A percentile compares a stretch with the other conserved stretches of the same genome.
Evolutionary conservation across 306 rosid genomes (phyloP).

Genomic region (Inga leiocalycina): DNA sequence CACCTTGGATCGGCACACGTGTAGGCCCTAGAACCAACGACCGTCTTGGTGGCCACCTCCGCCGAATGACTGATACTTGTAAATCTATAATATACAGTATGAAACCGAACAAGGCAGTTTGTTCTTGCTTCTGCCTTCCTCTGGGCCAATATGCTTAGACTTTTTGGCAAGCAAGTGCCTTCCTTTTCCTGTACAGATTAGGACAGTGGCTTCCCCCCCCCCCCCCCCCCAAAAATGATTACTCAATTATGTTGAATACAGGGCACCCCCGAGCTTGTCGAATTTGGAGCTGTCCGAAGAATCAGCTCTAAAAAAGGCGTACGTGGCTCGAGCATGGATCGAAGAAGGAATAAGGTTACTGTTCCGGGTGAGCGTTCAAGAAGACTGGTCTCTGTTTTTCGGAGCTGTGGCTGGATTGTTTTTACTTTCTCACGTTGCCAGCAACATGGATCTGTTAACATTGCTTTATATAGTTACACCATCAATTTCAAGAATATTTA

Average conservation of each 20-base stretch:
- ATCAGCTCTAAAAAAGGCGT: slow-evolving; percentile 34
- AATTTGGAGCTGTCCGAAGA: slow-evolving; percentile 45
- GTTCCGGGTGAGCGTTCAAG: slow-evolving; percentile 42
- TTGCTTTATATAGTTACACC: slow-evolving; percentile 40
- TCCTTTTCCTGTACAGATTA: not conserved
- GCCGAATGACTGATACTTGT: not conserved
- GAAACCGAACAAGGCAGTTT: not conserved
- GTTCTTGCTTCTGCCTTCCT: slow-evolving; percentile 51
- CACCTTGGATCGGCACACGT: slow-evolving; percentile 38
- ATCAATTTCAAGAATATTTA: not conserved
- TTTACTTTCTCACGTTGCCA: slow-evolving; percentile 53
- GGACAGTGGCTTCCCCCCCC: not conserved
- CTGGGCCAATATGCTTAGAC: slow-evolving; percentile 54
- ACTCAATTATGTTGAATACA: slow-evolving; percentile 29
- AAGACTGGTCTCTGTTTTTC: slow-evolving; percentile 47
- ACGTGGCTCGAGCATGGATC: slow-evolving; percentile 29
- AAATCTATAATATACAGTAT: not conserved
- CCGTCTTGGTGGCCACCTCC: not conserved
- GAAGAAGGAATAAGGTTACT: slow-evolving; percentile 55
- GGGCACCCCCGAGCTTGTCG: slow-evolving; percentile 47
- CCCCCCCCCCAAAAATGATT: not conserved
- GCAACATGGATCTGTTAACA: slow-evolving; percentile 45
- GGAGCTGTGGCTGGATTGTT: slow-evolving; percentile 43
- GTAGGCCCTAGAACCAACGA: slow-evolving; percentile 18
- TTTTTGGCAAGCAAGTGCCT: slow-evolving; percentile 57